phyloP scores from a whole-genome alignment of 139 green algal genomes.

The Ostreobium quekettii region DNA sequence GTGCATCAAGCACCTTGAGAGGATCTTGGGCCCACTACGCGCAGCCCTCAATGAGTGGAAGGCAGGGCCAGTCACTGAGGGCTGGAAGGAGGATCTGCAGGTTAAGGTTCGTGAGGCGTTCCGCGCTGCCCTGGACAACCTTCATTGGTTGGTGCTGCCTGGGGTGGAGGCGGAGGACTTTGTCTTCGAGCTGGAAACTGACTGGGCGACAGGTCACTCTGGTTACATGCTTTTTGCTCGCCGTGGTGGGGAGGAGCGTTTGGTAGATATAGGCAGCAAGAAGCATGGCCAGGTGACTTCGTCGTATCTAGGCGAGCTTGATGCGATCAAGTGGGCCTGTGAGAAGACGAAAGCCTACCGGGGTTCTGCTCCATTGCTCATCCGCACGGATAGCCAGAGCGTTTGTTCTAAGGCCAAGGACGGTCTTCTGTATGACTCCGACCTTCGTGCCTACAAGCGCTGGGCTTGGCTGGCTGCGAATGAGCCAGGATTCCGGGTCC shows the following conservation, averaged over 20 bases:
- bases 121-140: not conserved
- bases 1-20: not conserved
- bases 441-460: no score
- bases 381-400: not conserved
- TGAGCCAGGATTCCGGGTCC: no score
- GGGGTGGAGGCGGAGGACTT: not conserved
- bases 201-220: not conserved
- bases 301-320: not conserved
- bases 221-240: not conserved
- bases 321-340: not conserved
- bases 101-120: not conserved
- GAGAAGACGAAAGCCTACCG: not conserved
- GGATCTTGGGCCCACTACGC: not conserved
- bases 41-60: not conserved
- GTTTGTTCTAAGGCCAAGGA: no score
- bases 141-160: not conserved
- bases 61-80: not conserved
- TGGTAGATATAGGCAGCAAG: constrained; percentile 1
- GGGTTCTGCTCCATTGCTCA: not conserved
- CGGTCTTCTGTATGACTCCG: no score
- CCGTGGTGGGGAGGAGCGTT: not conserved
- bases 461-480: no score
- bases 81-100: not conserved
- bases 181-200: not conserved
- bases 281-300: not conserved